Evolutionary conservation across 352 stramenopile species (phyloP), one percentile per base, ranked within the genome.

Genomic region (Globisporangium okanoganense): DNA sequence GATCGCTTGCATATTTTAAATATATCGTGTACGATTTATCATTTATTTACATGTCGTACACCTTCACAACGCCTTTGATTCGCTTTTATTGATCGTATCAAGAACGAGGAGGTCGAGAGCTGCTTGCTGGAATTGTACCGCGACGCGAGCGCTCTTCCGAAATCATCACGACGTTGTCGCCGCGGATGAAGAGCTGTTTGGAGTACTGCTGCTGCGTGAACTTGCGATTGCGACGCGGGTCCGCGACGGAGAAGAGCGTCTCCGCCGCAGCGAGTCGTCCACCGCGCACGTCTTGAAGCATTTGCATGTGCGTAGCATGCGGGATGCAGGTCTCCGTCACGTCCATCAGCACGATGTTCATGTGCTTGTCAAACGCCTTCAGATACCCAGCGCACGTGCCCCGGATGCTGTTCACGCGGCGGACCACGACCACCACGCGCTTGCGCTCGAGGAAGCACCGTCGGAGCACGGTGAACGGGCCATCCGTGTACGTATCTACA

Each of bases 361-460:
- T 88, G 73, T 98, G 93, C 71, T 97, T 98, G 72, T 98, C 94
- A 66, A 98, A 98, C 5, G 89, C 92, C 59, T 97, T 90, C 36
- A 98, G 72, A 61, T 85, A 95, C n/a, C 93, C 94, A 0, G 75
- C 87, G 58, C 94, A 87, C n/a, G 79, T 94, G 41, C 94, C 94
- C 18, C 93, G 83, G 24, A 98, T 85, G 60, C 85, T 95, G 67
- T 97, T 94, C 27, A 97, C 78, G 51, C 90, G 89, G 43, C 94
- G 87, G 31, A 98, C 69, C 22, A 98, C 82, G 35, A 98, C 83
- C 48, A 86, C 71, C 13, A 97, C 80, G 29, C 85, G 74, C 72
- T 82, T 79, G 36, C 78, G 75, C 58, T 95, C 69, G 33, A 97
- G 69, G 51, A 94, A 92, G 45, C 80, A 88, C 36, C 85, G 84